phyloP scores from a whole-genome alignment of 73 alveolate genomes.

The Durusdinium trenchii region DNA sequence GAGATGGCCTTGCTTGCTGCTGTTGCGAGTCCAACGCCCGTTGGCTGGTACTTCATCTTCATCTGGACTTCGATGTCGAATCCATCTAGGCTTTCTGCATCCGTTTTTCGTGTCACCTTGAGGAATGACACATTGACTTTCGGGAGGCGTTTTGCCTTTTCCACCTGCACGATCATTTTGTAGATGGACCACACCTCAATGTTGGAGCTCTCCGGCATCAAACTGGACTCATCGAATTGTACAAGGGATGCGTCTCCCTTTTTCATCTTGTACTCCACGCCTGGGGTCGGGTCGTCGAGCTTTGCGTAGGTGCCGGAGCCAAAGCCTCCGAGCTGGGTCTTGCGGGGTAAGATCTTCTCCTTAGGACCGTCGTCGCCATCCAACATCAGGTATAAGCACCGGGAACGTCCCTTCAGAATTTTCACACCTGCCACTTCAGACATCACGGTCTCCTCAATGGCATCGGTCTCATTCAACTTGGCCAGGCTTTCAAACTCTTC shows the following conservation, averaged over 20 bases:
- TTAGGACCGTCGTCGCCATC: not conserved
- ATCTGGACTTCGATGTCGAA: not conserved
- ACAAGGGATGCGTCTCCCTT: not conserved
- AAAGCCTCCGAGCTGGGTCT: not conserved
- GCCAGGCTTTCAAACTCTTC: not conserved
- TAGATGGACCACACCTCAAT: not conserved
- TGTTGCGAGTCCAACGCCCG: not conserved
- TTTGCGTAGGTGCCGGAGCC: constrained; percentile 3
- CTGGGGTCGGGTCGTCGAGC: not conserved
- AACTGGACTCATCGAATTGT: not conserved
- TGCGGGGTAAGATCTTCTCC: not conserved
- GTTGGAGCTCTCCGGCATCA: constrained; percentile 17
- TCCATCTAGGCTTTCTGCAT: not conserved
- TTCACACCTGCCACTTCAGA: not conserved
- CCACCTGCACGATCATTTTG: constrained; percentile 27
- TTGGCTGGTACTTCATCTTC: not conserved
- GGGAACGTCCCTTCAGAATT: not conserved
- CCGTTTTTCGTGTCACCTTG: constrained; percentile 11
- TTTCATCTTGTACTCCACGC: not conserved
- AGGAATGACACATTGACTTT: not conserved
- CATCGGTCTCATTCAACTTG: not conserved
- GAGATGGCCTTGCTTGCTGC: too few species aligned
- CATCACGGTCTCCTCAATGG: not conserved
- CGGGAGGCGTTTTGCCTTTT: constrained; percentile 9
- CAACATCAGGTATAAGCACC: not conserved